Base-by-base conservation (phyloP, 2,329 filamentous ascomycete genomes). In the Dactylella cylindrospora region DNA sequence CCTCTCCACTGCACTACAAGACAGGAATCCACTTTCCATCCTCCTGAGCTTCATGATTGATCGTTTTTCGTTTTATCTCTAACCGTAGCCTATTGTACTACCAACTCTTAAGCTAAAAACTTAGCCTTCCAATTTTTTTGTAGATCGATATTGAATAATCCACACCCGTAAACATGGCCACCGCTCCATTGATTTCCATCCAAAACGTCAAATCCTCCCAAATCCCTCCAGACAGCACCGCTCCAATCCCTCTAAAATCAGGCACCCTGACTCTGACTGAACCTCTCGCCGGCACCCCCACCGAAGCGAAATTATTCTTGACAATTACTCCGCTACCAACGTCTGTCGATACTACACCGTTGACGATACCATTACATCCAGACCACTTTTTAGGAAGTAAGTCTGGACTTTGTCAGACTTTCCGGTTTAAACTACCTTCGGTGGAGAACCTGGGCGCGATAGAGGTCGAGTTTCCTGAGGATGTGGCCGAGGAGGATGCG, bases 401-500 rank as follows among this genome's bases (percentile, higher is more conserved):
- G 25, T 39, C 39, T 8, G 59, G 51, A 9, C 51, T 55, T 28
- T 55, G 59, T n/a, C 52, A 57, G n/a, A 50, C 40, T 5, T 64
- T 51, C 15, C 26, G 59, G 20, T 64, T 64, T 40, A 47, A 57
- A 25, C 31, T 64, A 9, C 28, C n/a, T n/a, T n/a, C 28, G 28
- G 39, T 32, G 6, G 41, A 64, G 8, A 51, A 64, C 2, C 13
- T 64, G 8, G 59, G 59, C 3, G 45, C 40, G n/a, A 52, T 64
- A 20, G 35, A 69, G 46, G 19, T 70, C 46, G 20, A 60, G 55
- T 60, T 69, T 61, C 67, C 68, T 51, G 47, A 55, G 36, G 19
- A 19, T 26, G 6, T 57, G 2, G 20, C 39, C 12, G 50, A 64
- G 15, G 50, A 64, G 15, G 59, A 64, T 52, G 51, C 67, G 3